Percentiles rank a stretch among this genome's conserved stretches.
phyloP scores from a whole-genome alignment of 2,329 filamentous ascomycete genomes.

The Aureobasidium sp. region DNA sequence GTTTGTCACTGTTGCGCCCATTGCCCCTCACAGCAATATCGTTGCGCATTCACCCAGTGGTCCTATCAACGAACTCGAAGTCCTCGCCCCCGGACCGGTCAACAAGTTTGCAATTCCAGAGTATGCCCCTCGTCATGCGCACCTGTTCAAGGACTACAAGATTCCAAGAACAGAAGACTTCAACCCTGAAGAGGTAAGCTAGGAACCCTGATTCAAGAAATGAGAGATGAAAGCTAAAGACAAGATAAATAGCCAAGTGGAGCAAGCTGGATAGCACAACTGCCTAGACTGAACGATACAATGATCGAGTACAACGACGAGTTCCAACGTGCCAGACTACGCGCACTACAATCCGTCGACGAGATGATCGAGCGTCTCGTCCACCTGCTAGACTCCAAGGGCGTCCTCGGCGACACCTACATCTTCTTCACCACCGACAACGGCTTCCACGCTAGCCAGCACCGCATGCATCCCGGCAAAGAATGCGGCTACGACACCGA shows the following conservation, averaged over 20 bases:
- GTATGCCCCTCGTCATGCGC: slow-evolving; percentile 47
- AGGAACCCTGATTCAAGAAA: neutral
- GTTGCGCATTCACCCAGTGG: neutral
- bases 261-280: slow-evolving; percentile 42
- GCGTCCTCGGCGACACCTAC: slow-evolving; percentile 43
- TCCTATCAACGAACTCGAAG: slow-evolving; percentile 1
- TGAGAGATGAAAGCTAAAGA: neutral
- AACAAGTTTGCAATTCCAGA: slow-evolving; percentile 30
- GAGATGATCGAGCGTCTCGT: slow-evolving; percentile 47
- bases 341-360: slow-evolving; percentile 49
- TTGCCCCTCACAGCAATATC: slow-evolving; percentile 26
- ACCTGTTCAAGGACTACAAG: slow-evolving; percentile 49
- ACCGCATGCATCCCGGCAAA: slow-evolving; percentile 53
- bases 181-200: slow-evolving; percentile 21
- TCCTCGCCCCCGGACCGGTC: neutral
- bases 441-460: slow-evolving; percentile 55
- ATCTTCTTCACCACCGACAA: slow-evolving; percentile 57
- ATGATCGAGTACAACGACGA: slow-evolving; percentile 44
- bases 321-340: slow-evolving; percentile 47
- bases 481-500: slow-evolving; percentile 54
- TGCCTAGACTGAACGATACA: slow-evolving; percentile 36
- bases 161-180: slow-evolving; percentile 52
- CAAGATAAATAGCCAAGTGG: slow-evolving; percentile 29
- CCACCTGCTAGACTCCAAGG: slow-evolving; percentile 34
- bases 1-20: slow-evolving; percentile 27